Evolutionary conservation across 306 rosid genomes (phyloP), one percentile per base, ranked within the genome.

Genomic region (Quercus alba): DNA sequence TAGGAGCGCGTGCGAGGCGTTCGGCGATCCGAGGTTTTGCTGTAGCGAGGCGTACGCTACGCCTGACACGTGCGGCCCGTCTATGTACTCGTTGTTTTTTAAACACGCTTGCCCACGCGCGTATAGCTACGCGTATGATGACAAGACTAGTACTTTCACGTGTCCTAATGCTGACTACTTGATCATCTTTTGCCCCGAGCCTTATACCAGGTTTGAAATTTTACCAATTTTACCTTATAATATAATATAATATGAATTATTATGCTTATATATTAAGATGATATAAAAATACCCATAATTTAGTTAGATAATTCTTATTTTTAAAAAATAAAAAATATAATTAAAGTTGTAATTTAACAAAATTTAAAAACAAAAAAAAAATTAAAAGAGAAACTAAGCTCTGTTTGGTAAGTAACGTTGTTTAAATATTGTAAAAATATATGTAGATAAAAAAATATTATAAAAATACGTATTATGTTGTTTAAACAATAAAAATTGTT

Each of bases 41-140:
- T 94, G 98, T 20, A 94, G 97, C 7, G 97, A 80, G 75, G 94
- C 87, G 73, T 92, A 86, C 80, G 55, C 89, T 0, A 94, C 98
- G 72, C 98, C 98, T 5, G 97, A 94, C 89, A 92, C 92, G 88
- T 94, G 98, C 71, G 25, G 75, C 0, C 97, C 97, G 0, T 89
- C 97, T 0, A 77, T 44, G 14, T 94, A 81, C 67, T 92, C 98
- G 13, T 41, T 33, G 61, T 89, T 72, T 72, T 94, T 94, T 63
- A 94, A 92, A 76, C 85, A 90, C 14, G 94, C 90, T 28, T 94
- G 98, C 90, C 98, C 98, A 56, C 97, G 97, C 90, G 81, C 97
- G 51, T 94, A 94, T 84, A 94, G 98, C 90, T 94, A 91, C 86
- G 98, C 98, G 81, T 94, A 94, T 23, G 98, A 94, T 76, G 98